phyloP scores from a whole-genome alignment of 106 monocot species.

The Dendrobium nobile region DNA sequence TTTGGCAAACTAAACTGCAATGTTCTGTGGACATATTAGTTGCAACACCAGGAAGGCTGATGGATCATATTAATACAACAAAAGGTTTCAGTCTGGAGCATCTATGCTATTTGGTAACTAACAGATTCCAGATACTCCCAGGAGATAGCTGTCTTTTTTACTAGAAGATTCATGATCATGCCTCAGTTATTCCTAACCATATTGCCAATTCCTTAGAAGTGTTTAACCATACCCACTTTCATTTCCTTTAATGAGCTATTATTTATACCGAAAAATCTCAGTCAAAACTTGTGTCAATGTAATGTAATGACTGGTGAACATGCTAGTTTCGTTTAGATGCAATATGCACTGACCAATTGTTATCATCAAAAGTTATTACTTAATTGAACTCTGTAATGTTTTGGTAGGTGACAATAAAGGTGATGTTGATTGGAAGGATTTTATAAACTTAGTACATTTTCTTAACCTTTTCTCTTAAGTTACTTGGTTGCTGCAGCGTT shows the following conservation, averaged over 20 bases:
- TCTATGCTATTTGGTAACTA: slow-evolving; percentile 80
- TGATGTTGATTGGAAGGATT: background rate
- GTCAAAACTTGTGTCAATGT: background rate
- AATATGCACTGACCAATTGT: background rate
- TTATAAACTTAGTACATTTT: background rate
- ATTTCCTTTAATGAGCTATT: background rate
- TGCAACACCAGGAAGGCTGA: slow-evolving; percentile 91
- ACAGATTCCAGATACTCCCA: background rate
- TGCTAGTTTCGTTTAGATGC: background rate
- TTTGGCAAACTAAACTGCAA: slow-evolving; percentile 29
- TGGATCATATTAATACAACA: slow-evolving; percentile 89
- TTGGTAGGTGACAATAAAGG: background rate
- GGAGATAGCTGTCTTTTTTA: background rate
- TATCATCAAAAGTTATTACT: background rate
- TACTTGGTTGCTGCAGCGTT: background rate
- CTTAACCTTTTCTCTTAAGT: background rate
- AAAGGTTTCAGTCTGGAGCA: slow-evolving; percentile 87
- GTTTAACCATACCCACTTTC: background rate
- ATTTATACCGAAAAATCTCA: background rate
- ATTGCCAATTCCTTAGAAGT: background rate
- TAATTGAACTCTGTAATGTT: background rate
- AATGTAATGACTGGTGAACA: background rate
- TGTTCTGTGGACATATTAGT: slow-evolving; percentile 87
- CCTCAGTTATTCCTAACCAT: background rate
- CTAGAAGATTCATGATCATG: background rate